These are phyloP conservation scores for Halteria grandinella DNA, from an alignment of 73 alveolate species.

Conservation along the genomic window DNA sequence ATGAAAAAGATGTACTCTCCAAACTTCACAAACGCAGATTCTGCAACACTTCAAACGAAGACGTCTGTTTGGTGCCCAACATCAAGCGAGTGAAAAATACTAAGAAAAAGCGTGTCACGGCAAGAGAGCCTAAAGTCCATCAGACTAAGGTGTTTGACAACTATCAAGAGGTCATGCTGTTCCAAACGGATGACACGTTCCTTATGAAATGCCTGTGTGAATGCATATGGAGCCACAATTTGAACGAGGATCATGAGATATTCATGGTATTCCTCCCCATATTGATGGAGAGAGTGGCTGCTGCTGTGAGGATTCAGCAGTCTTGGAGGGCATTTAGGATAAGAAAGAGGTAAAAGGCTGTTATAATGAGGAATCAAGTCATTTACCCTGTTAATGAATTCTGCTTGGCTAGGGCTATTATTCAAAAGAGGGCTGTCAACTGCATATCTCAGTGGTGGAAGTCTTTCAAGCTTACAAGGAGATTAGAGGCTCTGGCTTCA, in stretches of 20 bases:
- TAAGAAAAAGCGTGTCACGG: too few relatives aligned
- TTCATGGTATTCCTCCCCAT: slow-evolving; percentile 31
- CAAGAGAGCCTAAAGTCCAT: too few relatives aligned
- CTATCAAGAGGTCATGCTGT: slow-evolving; percentile 50
- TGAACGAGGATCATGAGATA: neutral
- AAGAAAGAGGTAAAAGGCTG: slow-evolving; percentile 4
- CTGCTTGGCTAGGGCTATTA: slow-evolving; percentile 19
- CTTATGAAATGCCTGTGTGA: slow-evolving; percentile 19
- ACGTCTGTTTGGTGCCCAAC: neutral
- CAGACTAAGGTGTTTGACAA: slow-evolving; percentile 37
- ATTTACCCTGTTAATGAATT: slow-evolving; percentile 5
- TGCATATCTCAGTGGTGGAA: slow-evolving; percentile 62
- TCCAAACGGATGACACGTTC: slow-evolving; percentile 2
- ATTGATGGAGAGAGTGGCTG: slow-evolving; percentile 45
- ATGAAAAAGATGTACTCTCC: neutral
- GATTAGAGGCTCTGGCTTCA: slow-evolving; percentile 40
- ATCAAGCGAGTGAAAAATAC: too few relatives aligned
- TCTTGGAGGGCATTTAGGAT: slow-evolving; percentile 29
- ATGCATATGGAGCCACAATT: neutral
- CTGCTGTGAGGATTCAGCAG: slow-evolving; percentile 48
- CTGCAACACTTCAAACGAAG: slow-evolving; percentile 4
- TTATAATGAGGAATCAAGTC: neutral
- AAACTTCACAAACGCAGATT: slow-evolving; percentile 19
- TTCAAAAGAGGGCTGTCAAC: slow-evolving; percentile 53
- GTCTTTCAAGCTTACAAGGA: slow-evolving; percentile 41